Evolutionary conservation across 441 rosid genomes (phyloP).

Genomic region (Eruca vesicaria): DNA sequence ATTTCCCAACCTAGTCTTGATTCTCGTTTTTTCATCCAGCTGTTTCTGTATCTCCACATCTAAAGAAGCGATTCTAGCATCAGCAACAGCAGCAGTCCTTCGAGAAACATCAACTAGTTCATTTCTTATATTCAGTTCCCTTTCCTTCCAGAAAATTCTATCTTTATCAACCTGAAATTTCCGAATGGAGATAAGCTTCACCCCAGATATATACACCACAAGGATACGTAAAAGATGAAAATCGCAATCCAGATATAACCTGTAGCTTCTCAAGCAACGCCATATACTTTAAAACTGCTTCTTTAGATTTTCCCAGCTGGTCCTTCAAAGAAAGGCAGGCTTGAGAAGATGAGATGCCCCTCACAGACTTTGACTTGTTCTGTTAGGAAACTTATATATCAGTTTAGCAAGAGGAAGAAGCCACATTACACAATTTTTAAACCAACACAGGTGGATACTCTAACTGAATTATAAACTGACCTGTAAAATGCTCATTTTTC

Average conservation of each 20-base stretch:
- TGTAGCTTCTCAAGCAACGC: constrained; percentile 85
- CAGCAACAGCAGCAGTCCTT: constrained; percentile 66
- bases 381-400: constrained; percentile 46
- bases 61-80: constrained; percentile 66
- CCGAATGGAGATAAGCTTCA: constrained; percentile 32
- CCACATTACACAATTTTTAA: constrained; percentile 23
- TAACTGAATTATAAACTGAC: constrained; percentile 40
- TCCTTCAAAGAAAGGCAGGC: constrained; percentile 59
- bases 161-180: constrained; percentile 85
- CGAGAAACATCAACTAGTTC: constrained; percentile 78
- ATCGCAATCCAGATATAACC: constrained; percentile 80
- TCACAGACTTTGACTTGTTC: constrained; percentile 75
- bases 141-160: constrained; percentile 79
- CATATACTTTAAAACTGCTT: constrained; percentile 66
- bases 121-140: constrained; percentile 70
- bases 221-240: constrained; percentile 45
- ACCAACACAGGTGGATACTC: background rate
- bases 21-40: constrained; percentile 54
- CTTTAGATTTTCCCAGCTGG: constrained; percentile 76
- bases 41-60: constrained; percentile 67
- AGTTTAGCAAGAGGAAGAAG: constrained; percentile 32
- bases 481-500: constrained; percentile 59
- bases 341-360: constrained; percentile 72
- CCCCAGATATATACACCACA: constrained; percentile 24
- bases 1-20: constrained; percentile 69